A percentile compares a stretch with the other conserved stretches of the same genome.
Conservation (phyloP, 208 protist species). For the Trypanosoma brucei region DNA sequence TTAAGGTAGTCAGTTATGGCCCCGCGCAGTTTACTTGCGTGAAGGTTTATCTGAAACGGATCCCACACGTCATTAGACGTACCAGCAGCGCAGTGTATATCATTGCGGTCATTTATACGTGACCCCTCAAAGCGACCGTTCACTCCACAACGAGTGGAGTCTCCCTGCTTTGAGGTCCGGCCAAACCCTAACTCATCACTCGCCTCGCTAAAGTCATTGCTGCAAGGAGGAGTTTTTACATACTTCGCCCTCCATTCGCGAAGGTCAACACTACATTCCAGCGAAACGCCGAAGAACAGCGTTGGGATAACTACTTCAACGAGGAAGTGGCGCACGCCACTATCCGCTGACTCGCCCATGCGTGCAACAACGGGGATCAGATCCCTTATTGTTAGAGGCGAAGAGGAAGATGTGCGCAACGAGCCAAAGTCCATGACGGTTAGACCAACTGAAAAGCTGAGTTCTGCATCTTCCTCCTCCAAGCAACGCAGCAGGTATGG, state of each 20-base stretch:
- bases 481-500: conserved; percentile 71
- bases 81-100: background rate
- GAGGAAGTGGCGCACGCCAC: conserved; percentile 43
- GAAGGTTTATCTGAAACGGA: conserved; percentile 22
- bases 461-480: conserved; percentile 67
- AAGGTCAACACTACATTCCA: conserved; percentile 39
- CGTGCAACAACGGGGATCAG: conserved; percentile 38
- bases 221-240: conserved; percentile 14
- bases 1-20: conserved; percentile 10
- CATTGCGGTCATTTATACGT: background rate
- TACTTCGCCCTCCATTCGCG: conserved; percentile 59
- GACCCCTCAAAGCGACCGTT: background rate
- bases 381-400: conserved; percentile 31
- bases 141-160: background rate
- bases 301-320: conserved; percentile 69
- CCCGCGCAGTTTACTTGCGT: conserved; percentile 17
- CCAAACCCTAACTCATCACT: conserved; percentile 3
- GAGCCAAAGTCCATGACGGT: conserved; percentile 47
- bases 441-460: conserved; percentile 50
- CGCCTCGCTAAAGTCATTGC: background rate
- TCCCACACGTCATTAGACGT: conserved; percentile 2
- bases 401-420: background rate
- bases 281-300: conserved; percentile 53
- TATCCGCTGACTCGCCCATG: conserved; percentile 38
- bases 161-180: conserved; percentile 5